Percentiles rank a stretch among this genome's conserved stretches.
phyloP scores from a whole-genome alignment of 2,329 filamentous ascomycete genomes.

The Venturia oleaginea region DNA sequence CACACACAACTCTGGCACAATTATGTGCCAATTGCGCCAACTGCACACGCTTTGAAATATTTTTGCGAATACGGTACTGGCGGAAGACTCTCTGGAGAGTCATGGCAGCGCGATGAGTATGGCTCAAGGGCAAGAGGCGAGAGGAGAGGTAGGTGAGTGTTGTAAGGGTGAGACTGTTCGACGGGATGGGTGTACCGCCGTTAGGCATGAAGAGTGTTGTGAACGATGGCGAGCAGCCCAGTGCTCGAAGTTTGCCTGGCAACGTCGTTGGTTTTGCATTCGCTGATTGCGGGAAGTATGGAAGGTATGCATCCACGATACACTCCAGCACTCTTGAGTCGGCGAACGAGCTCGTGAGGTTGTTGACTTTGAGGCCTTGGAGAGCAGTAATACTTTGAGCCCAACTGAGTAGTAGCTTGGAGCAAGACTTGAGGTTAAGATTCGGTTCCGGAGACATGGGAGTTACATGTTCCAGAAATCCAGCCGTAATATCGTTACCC shows the following conservation, averaged over 20 bases:
- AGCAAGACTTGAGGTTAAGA: conserved; percentile 26
- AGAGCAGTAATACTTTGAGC: conserved; percentile 41
- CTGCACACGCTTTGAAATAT: conserved; percentile 26
- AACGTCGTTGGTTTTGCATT: conserved; percentile 19
- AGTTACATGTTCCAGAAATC: conserved; percentile 16
- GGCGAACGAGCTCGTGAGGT: conserved; percentile 50
- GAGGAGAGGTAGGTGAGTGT: conserved; percentile 52
- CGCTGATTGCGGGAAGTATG: conserved; percentile 26
- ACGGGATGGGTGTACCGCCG: conserved; percentile 34
- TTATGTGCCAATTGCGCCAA: conserved; percentile 36
- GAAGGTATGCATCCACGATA: conserved; percentile 49
- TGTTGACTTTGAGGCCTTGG: conserved; percentile 38
- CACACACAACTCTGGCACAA: conserved; percentile 39
- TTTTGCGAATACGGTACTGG: conserved; percentile 22
- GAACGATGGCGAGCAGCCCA: conserved; percentile 38
- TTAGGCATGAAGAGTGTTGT: conserved; percentile 15
- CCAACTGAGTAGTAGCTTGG: conserved; percentile 46
- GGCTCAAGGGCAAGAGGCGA: conserved; percentile 44
- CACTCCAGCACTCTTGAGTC: conserved; percentile 44
- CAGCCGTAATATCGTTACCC: conserved; percentile 16
- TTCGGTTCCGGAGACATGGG: conserved; percentile 22
- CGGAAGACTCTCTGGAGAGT: conserved; percentile 47
- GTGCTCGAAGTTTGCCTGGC: conserved; percentile 28
- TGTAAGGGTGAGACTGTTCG: conserved; percentile 45
- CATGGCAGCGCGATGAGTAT: conserved; percentile 40